Evolutionary conservation across 2,329 filamentous ascomycete genomes (phyloP).

Genomic region (Apiospora rasikravindrae): DNA sequence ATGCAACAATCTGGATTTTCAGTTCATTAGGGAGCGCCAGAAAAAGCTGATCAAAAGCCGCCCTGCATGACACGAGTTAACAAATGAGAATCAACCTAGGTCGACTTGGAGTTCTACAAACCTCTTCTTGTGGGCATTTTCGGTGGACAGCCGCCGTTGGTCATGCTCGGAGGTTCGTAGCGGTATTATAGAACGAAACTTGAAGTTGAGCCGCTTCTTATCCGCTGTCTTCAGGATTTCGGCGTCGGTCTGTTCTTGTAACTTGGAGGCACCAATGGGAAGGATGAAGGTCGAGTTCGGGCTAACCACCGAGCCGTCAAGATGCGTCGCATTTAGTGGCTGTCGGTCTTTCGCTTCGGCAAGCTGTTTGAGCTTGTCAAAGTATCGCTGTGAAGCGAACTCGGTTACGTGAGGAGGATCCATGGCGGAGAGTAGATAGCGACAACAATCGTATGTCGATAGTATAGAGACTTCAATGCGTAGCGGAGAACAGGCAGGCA

Average conservation of each 20-base stretch:
- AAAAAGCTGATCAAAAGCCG: constrained; percentile 63
- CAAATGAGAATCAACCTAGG: not conserved
- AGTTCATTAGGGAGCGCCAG: constrained; percentile 64
- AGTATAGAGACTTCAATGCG: constrained; percentile 26
- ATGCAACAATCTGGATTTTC: constrained; percentile 66
- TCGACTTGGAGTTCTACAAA: constrained; percentile 22
- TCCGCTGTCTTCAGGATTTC: constrained; percentile 36
- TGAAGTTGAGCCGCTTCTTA: constrained; percentile 39
- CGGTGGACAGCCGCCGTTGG: constrained; percentile 32
- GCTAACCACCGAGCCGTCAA: constrained; percentile 34
- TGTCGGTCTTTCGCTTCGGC: constrained; percentile 49
- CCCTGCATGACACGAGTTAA: constrained; percentile 32
- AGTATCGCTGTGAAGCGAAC: constrained; percentile 69
- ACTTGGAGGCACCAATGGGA: constrained; percentile 45
- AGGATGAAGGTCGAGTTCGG: constrained; percentile 54
- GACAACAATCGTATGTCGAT: not conserved
- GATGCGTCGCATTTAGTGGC: constrained; percentile 44
- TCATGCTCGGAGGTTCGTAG: constrained; percentile 40
- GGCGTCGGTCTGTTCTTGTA: constrained; percentile 41
- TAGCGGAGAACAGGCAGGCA: constrained; percentile 33
- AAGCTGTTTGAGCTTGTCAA: constrained; percentile 64
- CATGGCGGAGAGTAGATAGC: constrained; percentile 48
- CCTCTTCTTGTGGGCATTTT: constrained; percentile 34
- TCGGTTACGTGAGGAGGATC: constrained; percentile 68
- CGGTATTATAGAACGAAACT: constrained; percentile 38